Base-by-base conservation (phyloP, 192 early-diverging fungal species). In the Umbelopsis sp. region DNA sequence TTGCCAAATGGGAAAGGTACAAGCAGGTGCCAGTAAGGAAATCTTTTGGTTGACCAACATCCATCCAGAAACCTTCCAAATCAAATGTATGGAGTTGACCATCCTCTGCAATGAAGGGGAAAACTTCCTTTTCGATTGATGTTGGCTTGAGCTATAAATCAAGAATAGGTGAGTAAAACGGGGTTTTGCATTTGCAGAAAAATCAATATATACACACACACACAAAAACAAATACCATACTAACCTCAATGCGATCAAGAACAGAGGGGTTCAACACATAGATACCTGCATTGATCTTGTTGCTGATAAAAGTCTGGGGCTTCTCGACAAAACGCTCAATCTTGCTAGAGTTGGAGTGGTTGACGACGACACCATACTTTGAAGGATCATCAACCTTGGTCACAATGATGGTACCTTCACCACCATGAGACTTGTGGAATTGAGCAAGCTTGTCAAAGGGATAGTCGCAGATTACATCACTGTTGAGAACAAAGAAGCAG, bases 391-490 rank as follows among this genome's bases (percentile, higher is more conserved):
- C 94, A 47, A 98, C 98, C 78, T 91, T 93, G 73, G 98, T 99
- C 43, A 94, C 90, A 70, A 99, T 86, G 79, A 99, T 93, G 65
- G 98, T 98, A 68, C 97, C 98, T 80, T 99, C 97, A 67, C 86
- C 80, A 24, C 97, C 96, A 80, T 99, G 98, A 65, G 83, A 77
- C 29, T 84, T 75, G 79, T 99, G 98, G 91, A 98, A 98, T 71
- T 90, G 88, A 70, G 90, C 83, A 68, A 99, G 84, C 45, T 91
- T 82, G 45, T 92, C 86, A 81, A 99, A 98, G 41, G 97, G 98
- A 82, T 95, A 99, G 51, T 98, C 98, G 85, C 98, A 99, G 54
- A 96, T 99, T n/a, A 99, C 95, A 86, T 99, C 98, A 77, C 91
- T 92, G 88, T 99, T 99, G 44, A 99, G 88, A 31, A 99, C 98